Evolutionary conservation across 1,284 basidiomycete genomes (phyloP).

Genomic region (Tilletia walkeri): DNA sequence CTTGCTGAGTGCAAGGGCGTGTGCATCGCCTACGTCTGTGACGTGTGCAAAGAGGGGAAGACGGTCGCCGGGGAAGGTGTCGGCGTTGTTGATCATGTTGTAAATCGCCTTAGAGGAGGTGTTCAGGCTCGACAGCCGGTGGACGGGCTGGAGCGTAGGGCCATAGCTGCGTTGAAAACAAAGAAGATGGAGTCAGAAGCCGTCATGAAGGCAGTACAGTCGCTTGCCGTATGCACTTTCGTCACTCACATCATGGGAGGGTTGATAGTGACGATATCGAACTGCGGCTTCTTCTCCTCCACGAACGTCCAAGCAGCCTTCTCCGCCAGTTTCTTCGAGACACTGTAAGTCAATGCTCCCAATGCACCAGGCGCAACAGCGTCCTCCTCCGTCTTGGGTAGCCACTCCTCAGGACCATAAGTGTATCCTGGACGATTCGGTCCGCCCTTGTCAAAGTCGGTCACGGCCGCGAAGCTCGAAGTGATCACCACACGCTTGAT

Average conservation of each 20-base stretch:
- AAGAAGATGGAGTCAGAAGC: background rate
- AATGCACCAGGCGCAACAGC: constrained; percentile 36
- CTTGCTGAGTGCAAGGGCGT: constrained; percentile 42
- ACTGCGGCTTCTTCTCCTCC: constrained; percentile 36
- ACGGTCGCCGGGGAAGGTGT: constrained; percentile 47
- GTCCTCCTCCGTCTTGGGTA: constrained; percentile 39
- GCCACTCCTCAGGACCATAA: constrained; percentile 45
- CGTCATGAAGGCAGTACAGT: too few relatives aligned
- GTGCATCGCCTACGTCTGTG: constrained; percentile 46
- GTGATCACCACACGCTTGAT: constrained; percentile 51
- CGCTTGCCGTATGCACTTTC: too few relatives aligned
- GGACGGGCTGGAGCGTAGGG: constrained; percentile 36
- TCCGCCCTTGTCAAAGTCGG: constrained; percentile 39
- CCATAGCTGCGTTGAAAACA: constrained; percentile 26
- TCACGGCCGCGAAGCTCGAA: constrained; percentile 48
- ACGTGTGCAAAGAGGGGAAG: constrained; percentile 55
- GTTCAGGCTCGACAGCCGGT: constrained; percentile 40
- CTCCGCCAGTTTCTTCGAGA: constrained; percentile 48
- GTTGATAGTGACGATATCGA: constrained; percentile 37
- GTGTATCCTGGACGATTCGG: constrained; percentile 42
- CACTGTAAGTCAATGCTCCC: constrained; percentile 45
- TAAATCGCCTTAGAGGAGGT: constrained; percentile 46
- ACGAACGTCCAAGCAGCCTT: constrained; percentile 47
- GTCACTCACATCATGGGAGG: constrained; percentile 42
- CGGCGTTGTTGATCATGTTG: constrained; percentile 28